Percentiles rank a stretch among this genome's conserved stretches.
Conservation (phyloP, 805 yeast species). For the Saccharomycodes ludwigii region DNA sequence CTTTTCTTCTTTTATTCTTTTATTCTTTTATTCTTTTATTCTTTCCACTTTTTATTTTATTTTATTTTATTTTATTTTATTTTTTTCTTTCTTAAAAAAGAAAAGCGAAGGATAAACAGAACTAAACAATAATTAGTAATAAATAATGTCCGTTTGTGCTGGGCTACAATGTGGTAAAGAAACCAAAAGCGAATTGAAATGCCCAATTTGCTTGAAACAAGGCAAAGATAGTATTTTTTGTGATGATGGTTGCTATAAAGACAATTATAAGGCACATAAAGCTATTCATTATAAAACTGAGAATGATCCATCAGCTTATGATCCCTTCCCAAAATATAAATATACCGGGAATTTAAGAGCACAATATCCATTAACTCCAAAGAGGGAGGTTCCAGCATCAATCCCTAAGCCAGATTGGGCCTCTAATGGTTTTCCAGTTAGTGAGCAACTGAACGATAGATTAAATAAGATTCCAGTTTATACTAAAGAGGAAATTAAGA, state of each 20-base stretch:
- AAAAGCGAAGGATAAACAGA: background rate
- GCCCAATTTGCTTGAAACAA: slow-evolving; percentile 82
- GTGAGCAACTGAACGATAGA: slow-evolving; percentile 66
- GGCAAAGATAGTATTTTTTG: slow-evolving; percentile 60
- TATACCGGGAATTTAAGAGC: slow-evolving; percentile 73
- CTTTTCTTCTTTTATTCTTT: slow-evolving; percentile 1
- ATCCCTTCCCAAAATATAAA: slow-evolving; percentile 75
- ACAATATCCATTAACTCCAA: slow-evolving; percentile 66
- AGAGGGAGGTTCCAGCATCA: slow-evolving; percentile 56
- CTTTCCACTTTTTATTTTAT: background rate
- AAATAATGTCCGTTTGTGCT: slow-evolving; percentile 33
- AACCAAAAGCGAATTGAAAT: slow-evolving; percentile 64
- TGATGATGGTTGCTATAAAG: slow-evolving; percentile 69
- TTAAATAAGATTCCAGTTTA: slow-evolving; percentile 52
- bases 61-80: background rate
- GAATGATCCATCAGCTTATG: slow-evolving; percentile 41
- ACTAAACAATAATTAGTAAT: background rate
- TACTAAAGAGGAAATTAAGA: slow-evolving; percentile 55
- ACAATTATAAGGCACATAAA: slow-evolving; percentile 64
- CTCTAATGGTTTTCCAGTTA: slow-evolving; percentile 58
- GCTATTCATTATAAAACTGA: slow-evolving; percentile 55
- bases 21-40: slow-evolving; percentile 1
- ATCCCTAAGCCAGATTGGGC: slow-evolving; percentile 80
- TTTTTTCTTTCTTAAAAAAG: background rate
- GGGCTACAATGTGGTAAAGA: slow-evolving; percentile 79